Evolutionary conservation across 2,329 filamentous ascomycete species (phyloP), one percentile per base, ranked within the genome.

Genomic region (Colletotrichum noveboracense): DNA sequence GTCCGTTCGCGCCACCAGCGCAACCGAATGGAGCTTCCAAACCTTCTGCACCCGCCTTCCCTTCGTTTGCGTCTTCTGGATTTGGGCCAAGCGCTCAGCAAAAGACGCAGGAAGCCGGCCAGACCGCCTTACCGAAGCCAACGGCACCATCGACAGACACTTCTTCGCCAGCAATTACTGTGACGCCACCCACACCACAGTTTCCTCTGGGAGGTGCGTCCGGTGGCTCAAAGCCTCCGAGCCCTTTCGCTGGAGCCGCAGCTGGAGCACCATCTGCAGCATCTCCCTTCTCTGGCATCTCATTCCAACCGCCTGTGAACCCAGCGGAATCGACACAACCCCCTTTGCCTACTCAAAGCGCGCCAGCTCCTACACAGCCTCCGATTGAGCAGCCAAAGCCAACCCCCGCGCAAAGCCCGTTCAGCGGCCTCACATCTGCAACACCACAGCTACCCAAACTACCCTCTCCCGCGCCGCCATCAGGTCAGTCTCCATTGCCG

Each of bases 181-280:
- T 77, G 30, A 77, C 74, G 18, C 76, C 76, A 12, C 68, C 74
- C 13, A 78, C 77, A 56, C 74, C 77, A 14, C 70, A 64, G 14
- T 76, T 76, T 60, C 56, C 76, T 5, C 52, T 68, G 7, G n/a
- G 74, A 32, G 56, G 32, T 21, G 24, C 70, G 24, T 28, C 62
- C 7, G 21, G 55, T 10, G 21, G 70, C 7, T 38, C 66, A 21
- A 38, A 69, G 24, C 26, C 66, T 5, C 58, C 66, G 26, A 76
- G 62, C 48, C 76, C 43, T 32, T 71, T 68, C 16, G 43, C 64
- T 16, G 56, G 28, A 26, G 16, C 67, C 52, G 52, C 28, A 32
- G 30, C 62, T 9, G 18, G 36, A 32, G 34, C 61, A 64, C 58
- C 58, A 61, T 32, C 58, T 61, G 30, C 58, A 62, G 58, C 58